Conservation (phyloP, 495 filamentous ascomycete species). For the Venustampulla echinocandica region DNA sequence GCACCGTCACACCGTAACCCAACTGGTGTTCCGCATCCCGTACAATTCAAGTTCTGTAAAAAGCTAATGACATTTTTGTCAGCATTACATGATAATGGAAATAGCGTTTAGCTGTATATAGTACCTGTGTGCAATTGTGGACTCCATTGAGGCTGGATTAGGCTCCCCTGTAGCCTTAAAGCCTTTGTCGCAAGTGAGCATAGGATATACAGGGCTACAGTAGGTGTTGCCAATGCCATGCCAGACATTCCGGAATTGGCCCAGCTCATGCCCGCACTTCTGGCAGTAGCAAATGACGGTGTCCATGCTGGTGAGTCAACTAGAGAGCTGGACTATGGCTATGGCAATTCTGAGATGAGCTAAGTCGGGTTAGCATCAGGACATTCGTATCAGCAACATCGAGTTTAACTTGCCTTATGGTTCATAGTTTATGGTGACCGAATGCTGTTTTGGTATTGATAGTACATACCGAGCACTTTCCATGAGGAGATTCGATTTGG, state of each 20-base stretch:
- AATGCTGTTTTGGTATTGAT: no score
- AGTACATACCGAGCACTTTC: no score
- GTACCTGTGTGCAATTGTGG: constrained; percentile 16
- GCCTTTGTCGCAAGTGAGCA: constrained; percentile 4
- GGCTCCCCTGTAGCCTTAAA: constrained; percentile 8
- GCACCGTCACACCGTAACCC: constrained; percentile 20
- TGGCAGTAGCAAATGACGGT: constrained; percentile 28
- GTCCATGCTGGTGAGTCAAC: constrained; percentile 4
- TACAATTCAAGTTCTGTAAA: constrained; percentile 19
- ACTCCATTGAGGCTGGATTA: constrained; percentile 4
- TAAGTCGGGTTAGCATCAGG: no score
- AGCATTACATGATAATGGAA: not conserved
- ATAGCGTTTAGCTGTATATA: not conserved
- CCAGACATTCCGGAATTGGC: constrained; percentile 35
- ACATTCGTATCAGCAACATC: no score
- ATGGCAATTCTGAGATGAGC: no score
- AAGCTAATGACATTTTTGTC: constrained; percentile 8
- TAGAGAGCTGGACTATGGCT: not conserved
- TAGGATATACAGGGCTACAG: constrained; percentile 29
- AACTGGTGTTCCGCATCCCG: constrained; percentile 7
- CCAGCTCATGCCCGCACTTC: constrained; percentile 29
- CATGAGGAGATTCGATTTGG: no score
- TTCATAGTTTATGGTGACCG: no score
- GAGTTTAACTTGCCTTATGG: no score
- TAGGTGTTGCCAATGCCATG: constrained; percentile 35